A percentile compares a stretch with the other conserved stretches of the same genome.
Evolutionary conservation across 169 alveolate genomes (phyloP).

Genomic region (Cryptosporidium sp.): DNA sequence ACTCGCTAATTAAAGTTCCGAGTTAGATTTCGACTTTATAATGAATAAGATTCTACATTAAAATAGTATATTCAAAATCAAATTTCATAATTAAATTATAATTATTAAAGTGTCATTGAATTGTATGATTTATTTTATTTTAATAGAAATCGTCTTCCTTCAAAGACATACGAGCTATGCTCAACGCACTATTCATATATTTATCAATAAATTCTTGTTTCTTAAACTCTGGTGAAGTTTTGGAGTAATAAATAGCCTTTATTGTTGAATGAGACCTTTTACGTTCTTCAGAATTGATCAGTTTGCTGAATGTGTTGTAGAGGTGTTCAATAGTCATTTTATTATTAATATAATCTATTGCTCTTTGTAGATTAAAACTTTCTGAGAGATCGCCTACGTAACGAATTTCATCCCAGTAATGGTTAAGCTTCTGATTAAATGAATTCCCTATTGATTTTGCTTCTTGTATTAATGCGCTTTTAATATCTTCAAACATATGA

Average conservation of each 20-base stretch:
- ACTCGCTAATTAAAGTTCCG: constrained; percentile 47
- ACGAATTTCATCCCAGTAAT: constrained; percentile 66
- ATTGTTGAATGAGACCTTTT: background rate
- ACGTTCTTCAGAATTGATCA: background rate
- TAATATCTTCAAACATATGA: constrained; percentile 13
- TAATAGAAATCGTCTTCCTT: constrained; percentile 18
- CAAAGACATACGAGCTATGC: constrained; percentile 11
- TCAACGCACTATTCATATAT: constrained; percentile 1
- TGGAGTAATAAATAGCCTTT: background rate
- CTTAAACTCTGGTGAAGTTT: background rate
- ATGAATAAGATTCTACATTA: constrained; percentile 2
- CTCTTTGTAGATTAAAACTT: constrained; percentile 16
- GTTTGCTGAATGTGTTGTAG: constrained; percentile 48
- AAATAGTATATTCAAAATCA: background rate
- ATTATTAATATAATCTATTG: constrained; percentile 56
- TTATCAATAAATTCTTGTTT: constrained; percentile 13
- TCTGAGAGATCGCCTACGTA: background rate
- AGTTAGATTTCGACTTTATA: background rate
- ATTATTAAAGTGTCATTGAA: background rate
- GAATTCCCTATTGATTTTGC: constrained; percentile 25
- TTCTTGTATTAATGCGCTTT: constrained; percentile 32
- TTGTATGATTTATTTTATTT: background rate
- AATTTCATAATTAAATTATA: background rate
- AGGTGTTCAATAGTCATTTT: constrained; percentile 47
- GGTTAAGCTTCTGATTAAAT: constrained; percentile 14